A percentile compares a stretch with the other conserved stretches of the same genome.
Evolutionary conservation across 495 filamentous ascomycete genomes (phyloP).

Genomic region (Aspergillus coremiiformis): DNA sequence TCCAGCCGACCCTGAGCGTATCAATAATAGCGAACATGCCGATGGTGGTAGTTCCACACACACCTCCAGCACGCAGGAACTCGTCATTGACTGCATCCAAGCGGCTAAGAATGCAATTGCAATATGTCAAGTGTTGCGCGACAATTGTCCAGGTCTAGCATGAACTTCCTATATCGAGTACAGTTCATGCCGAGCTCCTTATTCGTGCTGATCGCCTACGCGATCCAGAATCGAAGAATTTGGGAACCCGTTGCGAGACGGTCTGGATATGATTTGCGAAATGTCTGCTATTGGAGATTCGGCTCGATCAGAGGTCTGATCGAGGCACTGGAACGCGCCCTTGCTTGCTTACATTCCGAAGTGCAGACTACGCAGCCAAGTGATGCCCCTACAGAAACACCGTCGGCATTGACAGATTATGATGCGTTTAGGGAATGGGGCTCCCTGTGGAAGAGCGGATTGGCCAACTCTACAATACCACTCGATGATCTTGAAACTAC

Average conservation of each 20-base stretch:
- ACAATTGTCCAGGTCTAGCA: slow-evolving; percentile 23
- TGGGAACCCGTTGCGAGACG: slow-evolving; percentile 15
- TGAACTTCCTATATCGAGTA: slow-evolving; percentile 33
- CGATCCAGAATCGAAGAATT: slow-evolving; percentile 19
- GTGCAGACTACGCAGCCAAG: not conserved
- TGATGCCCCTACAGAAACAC: not conserved
- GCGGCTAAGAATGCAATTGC: slow-evolving; percentile 20
- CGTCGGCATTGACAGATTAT: slow-evolving; percentile 15
- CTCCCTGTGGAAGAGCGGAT: slow-evolving; percentile 6
- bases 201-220: slow-evolving; percentile 28
- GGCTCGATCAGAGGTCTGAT: slow-evolving; percentile 29
- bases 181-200: slow-evolving; percentile 32
- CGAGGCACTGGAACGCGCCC: slow-evolving; percentile 27
- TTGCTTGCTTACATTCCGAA: slow-evolving; percentile 15
- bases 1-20: not conserved
- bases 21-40: not conserved
- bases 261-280: slow-evolving; percentile 27
- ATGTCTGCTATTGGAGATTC: slow-evolving; percentile 31
- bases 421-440: slow-evolving; percentile 27
- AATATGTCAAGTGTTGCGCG: slow-evolving; percentile 20
- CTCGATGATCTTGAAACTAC: not conserved
- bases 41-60: not conserved
- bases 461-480: not conserved
- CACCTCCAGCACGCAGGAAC: slow-evolving; percentile 7
- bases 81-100: slow-evolving; percentile 23